Percentiles rank a stretch among this genome's conserved stretches.
Evolutionary conservation across 257 asterid genomes (phyloP).

Genomic region (Pogostemon cablin): DNA sequence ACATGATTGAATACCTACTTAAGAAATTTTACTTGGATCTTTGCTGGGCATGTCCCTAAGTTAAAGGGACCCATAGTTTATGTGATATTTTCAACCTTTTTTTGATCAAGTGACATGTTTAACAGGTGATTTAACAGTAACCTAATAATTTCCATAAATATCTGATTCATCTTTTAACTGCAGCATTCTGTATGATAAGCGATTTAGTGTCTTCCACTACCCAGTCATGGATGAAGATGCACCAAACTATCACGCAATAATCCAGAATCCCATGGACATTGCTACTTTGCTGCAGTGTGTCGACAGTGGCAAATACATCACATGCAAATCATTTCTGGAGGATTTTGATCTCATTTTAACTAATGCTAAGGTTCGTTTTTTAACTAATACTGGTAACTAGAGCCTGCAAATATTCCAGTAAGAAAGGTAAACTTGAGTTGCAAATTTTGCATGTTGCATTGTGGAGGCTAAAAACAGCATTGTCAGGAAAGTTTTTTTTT

Average conservation of each 20-base stretch:
- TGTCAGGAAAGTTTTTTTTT: not conserved
- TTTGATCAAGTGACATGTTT: constrained; percentile 5
- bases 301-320: constrained; percentile 87
- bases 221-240: constrained; percentile 98
- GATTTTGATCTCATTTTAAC: constrained; percentile 89
- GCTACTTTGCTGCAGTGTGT: constrained; percentile 94
- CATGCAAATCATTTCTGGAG: constrained; percentile 81
- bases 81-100: not conserved
- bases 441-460: constrained; percentile 10
- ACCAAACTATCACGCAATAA: constrained; percentile 88
- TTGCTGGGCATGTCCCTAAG: not conserved
- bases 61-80: not conserved
- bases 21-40: not conserved
- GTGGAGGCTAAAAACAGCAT: not conserved
- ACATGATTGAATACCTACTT: not conserved
- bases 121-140: not conserved
- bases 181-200: constrained; percentile 92
- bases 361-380: constrained; percentile 77
- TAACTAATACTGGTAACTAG: not conserved
- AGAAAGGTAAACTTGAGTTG: not conserved
- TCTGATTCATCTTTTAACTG: constrained; percentile 32
- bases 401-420: constrained; percentile 6
- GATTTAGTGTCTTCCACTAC: constrained; percentile 82
- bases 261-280: constrained; percentile 98
- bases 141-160: constrained; percentile 26